Base-by-base conservation (phyloP, 805 yeast genomes). In the Monosporozyma servazzii region DNA sequence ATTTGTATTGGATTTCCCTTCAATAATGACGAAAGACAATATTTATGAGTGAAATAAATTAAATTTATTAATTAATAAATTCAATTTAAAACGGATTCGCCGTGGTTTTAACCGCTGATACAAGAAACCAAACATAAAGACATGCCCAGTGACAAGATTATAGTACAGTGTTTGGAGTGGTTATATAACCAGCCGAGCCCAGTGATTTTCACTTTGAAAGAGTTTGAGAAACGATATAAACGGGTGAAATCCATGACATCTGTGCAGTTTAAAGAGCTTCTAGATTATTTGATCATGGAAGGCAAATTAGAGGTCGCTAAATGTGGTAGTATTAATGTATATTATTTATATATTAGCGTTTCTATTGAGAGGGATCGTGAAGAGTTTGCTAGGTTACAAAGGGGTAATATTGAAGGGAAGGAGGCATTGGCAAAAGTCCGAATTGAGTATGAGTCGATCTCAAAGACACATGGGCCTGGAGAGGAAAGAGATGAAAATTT, bases 241-340 rank as follows among this genome's bases (percentile, higher is more conserved):
- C 46, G 47, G 6, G 48, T 45, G 29, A 44, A 43, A 41, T 52
- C 52, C 41, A 45, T 36, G 37, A 33, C 29, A 15, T 36, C 50
- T 8, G 40, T 25, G 6, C 39, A 41, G 3, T 31, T 50, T 41
- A 51, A 48, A 39, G 54, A 52, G 13, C 23, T 31, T 20, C n/a
- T 54, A 10, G 53, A 52, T 40, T 42, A 39, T 15, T 18, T 54
- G 3, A 46, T 52, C 11, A 40, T 33, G 33, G 56, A 54, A 3
- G 45, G 44, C 13, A 47, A 51, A 8, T 15, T 55, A 7, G 72
- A 71, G 44, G 70, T 72, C 40, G 81, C 77, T 53, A 80, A 80
- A 60, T 79, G 84, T 59, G 86, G 85, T 0, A 67, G 69, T 13
- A 69, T 75, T 13, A 76, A 75, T 49, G 64, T 78, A 2, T 79